Evolutionary conservation across 2,329 filamentous ascomycete genomes (phyloP).

Genomic region (Pseudonectria buxi): DNA sequence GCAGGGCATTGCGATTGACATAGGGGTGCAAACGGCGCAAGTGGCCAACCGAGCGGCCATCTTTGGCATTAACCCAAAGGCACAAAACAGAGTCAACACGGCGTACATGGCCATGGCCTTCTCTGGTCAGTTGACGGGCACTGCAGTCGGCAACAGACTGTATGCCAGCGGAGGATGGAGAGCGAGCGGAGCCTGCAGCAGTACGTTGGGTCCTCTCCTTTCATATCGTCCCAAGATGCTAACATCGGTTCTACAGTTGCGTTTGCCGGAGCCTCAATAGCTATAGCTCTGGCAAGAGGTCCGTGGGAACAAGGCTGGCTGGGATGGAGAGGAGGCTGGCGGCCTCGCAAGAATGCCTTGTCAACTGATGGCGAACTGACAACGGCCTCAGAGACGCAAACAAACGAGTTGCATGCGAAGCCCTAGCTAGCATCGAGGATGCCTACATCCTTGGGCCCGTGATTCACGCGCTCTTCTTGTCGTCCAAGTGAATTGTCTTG

Average conservation of each 20-base stretch:
- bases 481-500: too few species aligned
- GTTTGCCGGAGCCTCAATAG: slow-evolving; percentile 17
- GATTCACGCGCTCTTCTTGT: too few species aligned
- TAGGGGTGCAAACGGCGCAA: slow-evolving; percentile 66
- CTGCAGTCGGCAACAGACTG: slow-evolving; percentile 48
- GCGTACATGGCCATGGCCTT: slow-evolving; percentile 75
- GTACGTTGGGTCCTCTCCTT: slow-evolving; percentile 9
- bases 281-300: slow-evolving; percentile 24
- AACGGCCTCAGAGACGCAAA: too few species aligned
- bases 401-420: too few species aligned
- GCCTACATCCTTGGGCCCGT: too few species aligned
- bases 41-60: slow-evolving; percentile 67
- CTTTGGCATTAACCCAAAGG: slow-evolving; percentile 63
- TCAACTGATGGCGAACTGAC: too few species aligned
- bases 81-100: slow-evolving; percentile 70
- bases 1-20: slow-evolving; percentile 63
- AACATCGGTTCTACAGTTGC: slow-evolving; percentile 9
- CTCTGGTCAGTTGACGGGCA: slow-evolving; percentile 67
- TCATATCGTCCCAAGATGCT: too few species aligned
- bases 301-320: slow-evolving; percentile 26
- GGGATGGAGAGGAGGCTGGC: slow-evolving; percentile 27
- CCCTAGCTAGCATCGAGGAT: too few species aligned
- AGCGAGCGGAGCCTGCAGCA: slow-evolving; percentile 35
- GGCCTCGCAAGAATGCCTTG: slow-evolving; percentile 9
- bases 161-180: slow-evolving; percentile 47